Conservation (phyloP, 2,329 filamentous ascomycete genomes). For the Aspergillus awamori region DNA sequence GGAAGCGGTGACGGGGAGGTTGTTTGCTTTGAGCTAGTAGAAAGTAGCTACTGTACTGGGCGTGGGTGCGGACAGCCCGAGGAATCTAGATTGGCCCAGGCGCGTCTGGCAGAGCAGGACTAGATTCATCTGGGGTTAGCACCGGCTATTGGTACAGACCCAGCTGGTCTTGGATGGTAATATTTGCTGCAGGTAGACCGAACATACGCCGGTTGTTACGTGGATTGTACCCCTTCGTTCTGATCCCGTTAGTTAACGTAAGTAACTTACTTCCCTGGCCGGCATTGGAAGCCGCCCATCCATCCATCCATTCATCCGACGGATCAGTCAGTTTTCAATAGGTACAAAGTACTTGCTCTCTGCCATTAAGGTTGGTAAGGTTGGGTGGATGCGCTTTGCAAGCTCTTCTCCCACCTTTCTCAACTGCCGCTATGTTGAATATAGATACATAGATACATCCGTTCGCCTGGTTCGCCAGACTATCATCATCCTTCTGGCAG, state of each 20-base stretch:
- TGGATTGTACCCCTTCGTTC: not conserved
- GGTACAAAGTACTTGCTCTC: not conserved
- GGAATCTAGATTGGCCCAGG: slow-evolving; percentile 12
- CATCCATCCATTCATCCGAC: slow-evolving; percentile 1
- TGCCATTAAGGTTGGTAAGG: not conserved
- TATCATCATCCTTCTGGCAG: not conserved
- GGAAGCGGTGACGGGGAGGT: not conserved
- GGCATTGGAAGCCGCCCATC: slow-evolving; percentile 3
- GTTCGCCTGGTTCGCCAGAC: too few species aligned
- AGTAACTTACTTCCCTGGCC: not conserved
- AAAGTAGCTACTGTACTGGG: too few species aligned
- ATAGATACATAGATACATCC: too few species aligned
- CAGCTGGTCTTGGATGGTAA: not conserved
- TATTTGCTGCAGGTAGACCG: not conserved
- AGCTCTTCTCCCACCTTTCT: not conserved
- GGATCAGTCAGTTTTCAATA: not conserved
- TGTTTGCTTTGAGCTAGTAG: not conserved
- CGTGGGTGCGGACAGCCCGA: slow-evolving; percentile 3
- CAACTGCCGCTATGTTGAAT: too few species aligned
- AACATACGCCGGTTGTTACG: not conserved
- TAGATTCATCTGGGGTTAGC: not conserved
- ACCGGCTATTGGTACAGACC: not conserved
- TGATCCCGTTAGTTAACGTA: not conserved
- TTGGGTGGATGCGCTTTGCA: not conserved
- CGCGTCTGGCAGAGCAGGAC: not conserved